Percentiles rank a stretch among this genome's conserved stretches.
Conservation (phyloP, 2,329 filamentous ascomycete genomes). For the Pseudocercospora cruenta region DNA sequence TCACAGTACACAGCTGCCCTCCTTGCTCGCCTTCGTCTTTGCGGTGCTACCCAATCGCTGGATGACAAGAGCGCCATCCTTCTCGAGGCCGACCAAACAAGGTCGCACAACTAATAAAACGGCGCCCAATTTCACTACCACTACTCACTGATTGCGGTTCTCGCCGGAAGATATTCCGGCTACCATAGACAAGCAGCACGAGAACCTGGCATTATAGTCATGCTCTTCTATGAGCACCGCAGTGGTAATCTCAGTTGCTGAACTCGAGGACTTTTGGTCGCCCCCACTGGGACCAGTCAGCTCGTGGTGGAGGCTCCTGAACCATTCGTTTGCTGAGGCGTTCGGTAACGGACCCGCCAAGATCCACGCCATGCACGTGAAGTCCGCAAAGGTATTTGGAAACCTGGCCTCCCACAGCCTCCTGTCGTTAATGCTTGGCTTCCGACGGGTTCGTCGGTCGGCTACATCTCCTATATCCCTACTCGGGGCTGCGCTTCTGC, state of each 20-base stretch:
- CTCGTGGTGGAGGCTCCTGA: not conserved
- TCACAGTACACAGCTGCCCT: not conserved
- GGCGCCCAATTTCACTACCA: conserved; percentile 1
- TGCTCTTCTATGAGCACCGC: not conserved
- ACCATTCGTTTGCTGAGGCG: not conserved
- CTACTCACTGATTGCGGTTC: not conserved
- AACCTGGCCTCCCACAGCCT: not conserved
- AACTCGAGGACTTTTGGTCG: too few species aligned
- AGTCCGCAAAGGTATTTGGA: not conserved
- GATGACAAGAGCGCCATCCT: not conserved
- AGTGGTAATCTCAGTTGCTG: too few species aligned
- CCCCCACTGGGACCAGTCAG: not conserved
- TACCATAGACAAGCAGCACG: not conserved
- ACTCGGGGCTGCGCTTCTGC: not conserved
- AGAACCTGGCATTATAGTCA: not conserved
- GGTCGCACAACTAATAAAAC: conserved; percentile 1
- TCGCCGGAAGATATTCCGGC: not conserved
- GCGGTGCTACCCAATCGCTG: not conserved
- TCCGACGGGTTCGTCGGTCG: not conserved
- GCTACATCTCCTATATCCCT: not conserved
- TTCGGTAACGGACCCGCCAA: not conserved
- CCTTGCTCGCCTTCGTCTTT: not conserved
- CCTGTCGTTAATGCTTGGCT: not conserved
- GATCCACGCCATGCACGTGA: not conserved
- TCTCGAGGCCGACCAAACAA: not conserved